Conservation (phyloP, 2,329 filamentous ascomycete genomes). For the Venturia carpophila region DNA sequence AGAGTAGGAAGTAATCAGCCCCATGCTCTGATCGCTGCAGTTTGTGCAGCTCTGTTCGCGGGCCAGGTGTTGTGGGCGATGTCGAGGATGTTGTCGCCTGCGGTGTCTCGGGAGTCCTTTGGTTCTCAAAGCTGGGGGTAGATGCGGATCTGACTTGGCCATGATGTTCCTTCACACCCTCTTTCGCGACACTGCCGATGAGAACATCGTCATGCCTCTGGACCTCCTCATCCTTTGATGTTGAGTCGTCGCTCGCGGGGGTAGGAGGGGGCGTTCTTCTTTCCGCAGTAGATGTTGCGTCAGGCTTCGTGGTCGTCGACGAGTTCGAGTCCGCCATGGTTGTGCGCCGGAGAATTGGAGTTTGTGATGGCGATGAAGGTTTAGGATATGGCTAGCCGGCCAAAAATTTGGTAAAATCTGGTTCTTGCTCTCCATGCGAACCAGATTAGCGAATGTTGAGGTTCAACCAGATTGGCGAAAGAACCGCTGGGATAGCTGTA, state of each 20-base stretch:
- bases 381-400: background rate
- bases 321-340: slow-evolving; percentile 1
- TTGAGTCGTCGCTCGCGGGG: slow-evolving; percentile 5
- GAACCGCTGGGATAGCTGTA: background rate
- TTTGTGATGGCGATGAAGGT: background rate
- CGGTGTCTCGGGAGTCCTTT: background rate
- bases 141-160: background rate
- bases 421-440: background rate
- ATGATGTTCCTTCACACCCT: background rate
- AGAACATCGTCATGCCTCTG: background rate
- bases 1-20: slow-evolving; percentile 11
- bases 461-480: background rate
- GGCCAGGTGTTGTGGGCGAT: slow-evolving; percentile 5
- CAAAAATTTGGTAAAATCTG: background rate
- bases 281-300: background rate
- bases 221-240: background rate
- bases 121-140: slow-evolving; percentile 2
- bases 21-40: slow-evolving; percentile 6
- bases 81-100: background rate
- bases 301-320: background rate
- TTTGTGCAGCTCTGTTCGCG: background rate
- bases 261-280: background rate
- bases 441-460: background rate
- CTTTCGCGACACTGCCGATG: background rate
- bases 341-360: background rate